These are phyloP conservation scores for Diaporthe eres DNA, from an alignment of 2,329 filamentous ascomycete species.

Conservation along the genomic window DNA sequence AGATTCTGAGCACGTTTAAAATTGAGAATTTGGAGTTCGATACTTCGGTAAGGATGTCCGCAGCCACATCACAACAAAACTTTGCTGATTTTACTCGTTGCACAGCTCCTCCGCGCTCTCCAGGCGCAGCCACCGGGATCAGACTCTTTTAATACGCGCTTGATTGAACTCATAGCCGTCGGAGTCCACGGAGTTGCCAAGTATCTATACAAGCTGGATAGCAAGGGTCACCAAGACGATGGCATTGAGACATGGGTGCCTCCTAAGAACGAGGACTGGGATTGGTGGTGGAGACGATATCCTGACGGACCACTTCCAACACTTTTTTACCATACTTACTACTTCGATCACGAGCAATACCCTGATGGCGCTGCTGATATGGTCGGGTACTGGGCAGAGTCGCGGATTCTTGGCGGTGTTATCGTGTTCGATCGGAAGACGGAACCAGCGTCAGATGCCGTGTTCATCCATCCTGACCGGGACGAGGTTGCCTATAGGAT, in stretches of 20 bases:
- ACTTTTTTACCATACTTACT: background rate
- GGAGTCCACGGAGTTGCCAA: conserved; percentile 6
- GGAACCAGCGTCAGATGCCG: background rate
- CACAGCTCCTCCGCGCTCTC: background rate
- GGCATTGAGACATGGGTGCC: conserved; percentile 5
- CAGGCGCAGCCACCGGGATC: background rate
- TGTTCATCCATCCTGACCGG: conserved; percentile 14
- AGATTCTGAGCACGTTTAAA: background rate
- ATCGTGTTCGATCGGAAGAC: background rate
- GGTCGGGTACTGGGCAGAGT: conserved; percentile 9
- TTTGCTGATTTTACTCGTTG: background rate
- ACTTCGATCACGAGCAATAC: conserved; percentile 6
- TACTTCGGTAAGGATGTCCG: background rate
- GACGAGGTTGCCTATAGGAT: background rate
- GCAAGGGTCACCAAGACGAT: background rate
- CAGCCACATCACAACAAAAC: background rate
- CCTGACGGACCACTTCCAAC: background rate
- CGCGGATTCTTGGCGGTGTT: conserved; percentile 7
- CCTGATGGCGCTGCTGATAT: conserved; percentile 12
- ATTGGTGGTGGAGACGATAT: background rate
- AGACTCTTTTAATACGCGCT: background rate
- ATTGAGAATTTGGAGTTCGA: background rate
- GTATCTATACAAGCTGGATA: background rate
- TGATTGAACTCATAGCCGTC: background rate
- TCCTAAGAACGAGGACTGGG: background rate